Percentiles rank a stretch among this genome's conserved stretches.
Conservation (phyloP, 1,284 basidiomycete species). For the Tremellales sp. region DNA sequence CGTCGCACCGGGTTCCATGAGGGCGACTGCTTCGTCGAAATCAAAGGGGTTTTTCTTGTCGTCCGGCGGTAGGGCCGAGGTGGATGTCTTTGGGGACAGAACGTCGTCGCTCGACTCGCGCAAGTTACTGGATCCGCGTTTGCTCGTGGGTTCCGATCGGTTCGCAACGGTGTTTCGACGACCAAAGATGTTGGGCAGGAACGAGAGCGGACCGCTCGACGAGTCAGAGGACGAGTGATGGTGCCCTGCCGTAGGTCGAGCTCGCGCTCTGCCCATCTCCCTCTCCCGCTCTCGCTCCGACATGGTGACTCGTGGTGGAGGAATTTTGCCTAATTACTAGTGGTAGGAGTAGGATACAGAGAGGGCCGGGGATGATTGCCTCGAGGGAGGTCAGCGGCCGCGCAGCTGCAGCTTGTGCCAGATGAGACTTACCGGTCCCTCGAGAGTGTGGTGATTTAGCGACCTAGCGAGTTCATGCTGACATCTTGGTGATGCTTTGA, state of each 20-base stretch:
- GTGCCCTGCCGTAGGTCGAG: conserved; percentile 14
- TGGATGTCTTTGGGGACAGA: not conserved
- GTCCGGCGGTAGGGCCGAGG: not conserved
- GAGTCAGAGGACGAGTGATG: conserved; percentile 11
- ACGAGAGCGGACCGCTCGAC: conserved; percentile 14
- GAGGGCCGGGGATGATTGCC: no score
- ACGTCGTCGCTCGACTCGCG: not conserved
- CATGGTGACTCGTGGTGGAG: conserved; percentile 10
- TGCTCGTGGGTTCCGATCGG: conserved; percentile 5
- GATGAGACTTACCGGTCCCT: no score
- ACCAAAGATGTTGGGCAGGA: conserved; percentile 26
- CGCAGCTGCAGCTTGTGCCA: no score
- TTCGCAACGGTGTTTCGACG: conserved; percentile 16
- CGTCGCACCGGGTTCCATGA: conserved; percentile 29
- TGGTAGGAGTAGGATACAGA: no score
- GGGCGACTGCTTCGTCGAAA: conserved; percentile 28
- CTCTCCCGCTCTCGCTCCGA: conserved; percentile 19
- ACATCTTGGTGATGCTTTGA: no score
- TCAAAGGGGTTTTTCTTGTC: conserved; percentile 23
- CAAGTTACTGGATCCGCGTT: not conserved
- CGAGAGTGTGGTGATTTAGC: no score
- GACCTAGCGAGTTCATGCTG: no score
- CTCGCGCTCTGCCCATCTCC: conserved; percentile 15
- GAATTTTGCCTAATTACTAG: conserved; percentile 2
- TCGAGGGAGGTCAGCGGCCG: no score